phyloP scores from a whole-genome alignment of 2,329 filamentous ascomycete genomes.

The Thielaviopsis populi region DNA sequence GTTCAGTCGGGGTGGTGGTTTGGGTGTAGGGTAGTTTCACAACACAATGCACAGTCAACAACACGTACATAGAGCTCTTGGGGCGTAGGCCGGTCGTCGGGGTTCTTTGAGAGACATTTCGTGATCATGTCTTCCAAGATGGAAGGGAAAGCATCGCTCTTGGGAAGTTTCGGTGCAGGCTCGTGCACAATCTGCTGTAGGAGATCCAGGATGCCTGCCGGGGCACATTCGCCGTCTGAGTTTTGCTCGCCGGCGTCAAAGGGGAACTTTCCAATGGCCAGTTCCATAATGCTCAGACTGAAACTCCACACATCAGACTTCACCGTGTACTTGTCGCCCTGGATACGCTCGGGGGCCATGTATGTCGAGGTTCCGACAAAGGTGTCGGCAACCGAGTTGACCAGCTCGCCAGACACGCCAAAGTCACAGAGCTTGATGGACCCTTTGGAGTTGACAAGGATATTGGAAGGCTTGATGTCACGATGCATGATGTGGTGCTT shows the following conservation, averaged over 20 bases:
- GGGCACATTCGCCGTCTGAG: constrained; percentile 62
- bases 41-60: too few species aligned
- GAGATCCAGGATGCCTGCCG: constrained; percentile 88
- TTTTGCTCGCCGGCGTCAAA: constrained; percentile 63
- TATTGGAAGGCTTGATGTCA: constrained; percentile 97
- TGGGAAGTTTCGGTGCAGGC: constrained; percentile 79
- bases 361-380: constrained; percentile 98
- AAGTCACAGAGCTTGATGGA: constrained; percentile 98
- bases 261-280: constrained; percentile 93
- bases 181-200: constrained; percentile 96
- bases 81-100: constrained; percentile 77
- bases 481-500: constrained; percentile 97
- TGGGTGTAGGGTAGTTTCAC: background rate
- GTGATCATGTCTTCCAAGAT: constrained; percentile 96
- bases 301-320: constrained; percentile 99
- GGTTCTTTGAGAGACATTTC: constrained; percentile 83
- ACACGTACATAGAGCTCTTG: constrained; percentile 67
- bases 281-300: constrained; percentile 85
- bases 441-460: constrained; percentile 85
- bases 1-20: too few species aligned
- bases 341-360: constrained; percentile 97
- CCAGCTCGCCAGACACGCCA: constrained; percentile 92
- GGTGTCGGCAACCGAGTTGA: constrained; percentile 95
- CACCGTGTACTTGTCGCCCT: constrained; percentile 91
- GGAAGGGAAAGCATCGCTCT: constrained; percentile 90